Evolutionary conservation across 345 rosid species (phyloP).

Genomic region (Sisymbrium altissimum): DNA sequence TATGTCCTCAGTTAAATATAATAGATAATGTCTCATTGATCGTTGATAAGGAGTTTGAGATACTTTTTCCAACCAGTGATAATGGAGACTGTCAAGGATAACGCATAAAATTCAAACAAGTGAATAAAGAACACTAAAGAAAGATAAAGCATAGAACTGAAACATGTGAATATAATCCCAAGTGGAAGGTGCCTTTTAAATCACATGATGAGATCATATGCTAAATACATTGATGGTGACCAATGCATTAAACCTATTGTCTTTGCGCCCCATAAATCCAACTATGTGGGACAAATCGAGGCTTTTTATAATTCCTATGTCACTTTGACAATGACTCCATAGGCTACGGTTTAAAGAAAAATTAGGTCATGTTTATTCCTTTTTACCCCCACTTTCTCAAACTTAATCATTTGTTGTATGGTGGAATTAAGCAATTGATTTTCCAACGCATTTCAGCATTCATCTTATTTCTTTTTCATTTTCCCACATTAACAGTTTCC

Average conservation of each 20-base stretch:
- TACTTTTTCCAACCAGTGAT: background rate
- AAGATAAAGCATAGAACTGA: slow-evolving; percentile 19
- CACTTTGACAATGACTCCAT: slow-evolving; percentile 27
- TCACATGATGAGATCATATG: slow-evolving; percentile 32
- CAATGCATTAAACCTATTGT: slow-evolving; percentile 16
- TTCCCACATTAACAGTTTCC: no score
- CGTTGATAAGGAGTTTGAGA: slow-evolving; percentile 20
- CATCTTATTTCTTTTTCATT: no score
- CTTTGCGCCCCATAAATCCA: slow-evolving; percentile 30
- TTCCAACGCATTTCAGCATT: background rate
- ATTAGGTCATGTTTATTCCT: slow-evolving; percentile 32
- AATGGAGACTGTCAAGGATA: slow-evolving; percentile 16
- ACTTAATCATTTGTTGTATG: slow-evolving; percentile 16
- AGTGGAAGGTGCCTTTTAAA: slow-evolving; percentile 15
- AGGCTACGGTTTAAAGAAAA: slow-evolving; percentile 18
- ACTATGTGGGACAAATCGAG: slow-evolving; percentile 29
- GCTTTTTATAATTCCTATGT: slow-evolving; percentile 23
- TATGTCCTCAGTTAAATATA: slow-evolving; percentile 1
- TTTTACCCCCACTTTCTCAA: slow-evolving; percentile 16
- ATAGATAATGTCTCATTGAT: slow-evolving; percentile 27
- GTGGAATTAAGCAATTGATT: slow-evolving; percentile 8
- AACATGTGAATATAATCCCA: slow-evolving; percentile 22
- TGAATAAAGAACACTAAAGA: slow-evolving; percentile 25
- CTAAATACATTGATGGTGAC: slow-evolving; percentile 23
- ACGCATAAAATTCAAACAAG: slow-evolving; percentile 16